Percentiles rank a stretch among this genome's conserved stretches.
These are phyloP conservation scores for Onygenales sp. DNA, from an alignment of 2,329 filamentous ascomycete species.

Conservation along the genomic window DNA sequence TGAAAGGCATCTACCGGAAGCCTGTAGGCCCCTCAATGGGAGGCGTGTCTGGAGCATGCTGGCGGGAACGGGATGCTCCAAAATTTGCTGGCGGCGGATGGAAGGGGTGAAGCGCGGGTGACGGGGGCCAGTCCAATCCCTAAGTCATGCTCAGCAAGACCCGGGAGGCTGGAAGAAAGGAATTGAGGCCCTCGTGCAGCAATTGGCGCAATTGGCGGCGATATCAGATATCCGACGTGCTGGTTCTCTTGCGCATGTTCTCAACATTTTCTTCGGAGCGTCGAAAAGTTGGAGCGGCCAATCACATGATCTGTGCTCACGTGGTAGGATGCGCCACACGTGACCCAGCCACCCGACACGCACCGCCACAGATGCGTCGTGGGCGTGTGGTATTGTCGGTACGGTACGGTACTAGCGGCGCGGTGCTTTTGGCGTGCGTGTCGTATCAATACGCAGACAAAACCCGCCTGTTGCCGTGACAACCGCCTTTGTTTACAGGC, in stretches of 20 bases:
- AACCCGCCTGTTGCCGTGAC: background rate
- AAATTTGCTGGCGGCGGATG: background rate
- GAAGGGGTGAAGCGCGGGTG: background rate
- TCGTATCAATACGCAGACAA: background rate
- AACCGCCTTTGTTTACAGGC: conserved; percentile 1
- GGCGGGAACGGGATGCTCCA: background rate
- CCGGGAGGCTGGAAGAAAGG: background rate
- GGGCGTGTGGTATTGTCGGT: background rate
- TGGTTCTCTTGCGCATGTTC: background rate
- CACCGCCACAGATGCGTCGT: background rate
- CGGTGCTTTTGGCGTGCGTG: background rate
- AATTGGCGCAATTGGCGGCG: background rate
- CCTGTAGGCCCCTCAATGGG: conserved; percentile 43
- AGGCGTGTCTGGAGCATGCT: conserved; percentile 60
- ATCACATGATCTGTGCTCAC: background rate
- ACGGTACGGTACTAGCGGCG: background rate
- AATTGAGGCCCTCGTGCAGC: background rate
- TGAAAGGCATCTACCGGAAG: conserved; percentile 38
- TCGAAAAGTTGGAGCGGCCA: background rate
- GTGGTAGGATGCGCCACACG: background rate
- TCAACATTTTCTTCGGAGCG: background rate
- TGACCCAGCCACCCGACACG: background rate
- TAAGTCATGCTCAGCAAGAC: background rate
- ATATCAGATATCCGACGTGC: background rate
- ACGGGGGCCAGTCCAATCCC: background rate